Evolutionary conservation across 176 grass and related monocot species (phyloP).

Genomic region (Oryza rufipogon): DNA sequence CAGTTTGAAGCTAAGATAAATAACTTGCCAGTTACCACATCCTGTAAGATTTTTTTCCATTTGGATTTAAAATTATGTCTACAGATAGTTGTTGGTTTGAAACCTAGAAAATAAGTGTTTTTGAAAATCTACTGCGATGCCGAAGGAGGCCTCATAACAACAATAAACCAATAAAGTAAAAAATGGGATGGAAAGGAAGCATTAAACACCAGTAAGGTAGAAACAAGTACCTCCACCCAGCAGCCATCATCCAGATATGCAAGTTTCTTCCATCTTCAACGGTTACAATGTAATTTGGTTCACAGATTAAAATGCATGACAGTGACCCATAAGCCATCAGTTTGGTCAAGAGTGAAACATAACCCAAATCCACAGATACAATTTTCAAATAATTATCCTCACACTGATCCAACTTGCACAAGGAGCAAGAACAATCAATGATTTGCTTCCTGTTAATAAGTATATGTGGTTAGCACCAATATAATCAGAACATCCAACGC

Average conservation of each 20-base stretch:
- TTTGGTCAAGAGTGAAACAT: slow-evolving; percentile 64
- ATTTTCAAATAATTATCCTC: slow-evolving; percentile 72
- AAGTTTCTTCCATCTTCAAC: slow-evolving; percentile 65
- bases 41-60: not conserved
- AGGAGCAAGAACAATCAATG: slow-evolving; percentile 62
- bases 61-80: not conserved
- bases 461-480: slow-evolving; percentile 44
- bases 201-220: slow-evolving; percentile 24
- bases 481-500: slow-evolving; percentile 30
- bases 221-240: slow-evolving; percentile 70
- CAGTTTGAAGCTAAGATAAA: too few relatives aligned
- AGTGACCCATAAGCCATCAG: slow-evolving; percentile 62
- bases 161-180: slow-evolving; percentile 17
- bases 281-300: slow-evolving; percentile 76
- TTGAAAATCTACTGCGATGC: not conserved
- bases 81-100: not conserved
- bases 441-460: slow-evolving; percentile 57
- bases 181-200: not conserved
- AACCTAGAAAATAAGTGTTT: not conserved
- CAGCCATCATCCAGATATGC: slow-evolving; percentile 80
- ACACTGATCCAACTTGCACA: slow-evolving; percentile 54
- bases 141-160: not conserved
- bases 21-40: not conserved
- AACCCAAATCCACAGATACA: slow-evolving; percentile 73
- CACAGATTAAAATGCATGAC: slow-evolving; percentile 69